Evolutionary conservation across 2,329 filamentous ascomycete species (phyloP).

Genomic region (Podosphaera xanthii): DNA sequence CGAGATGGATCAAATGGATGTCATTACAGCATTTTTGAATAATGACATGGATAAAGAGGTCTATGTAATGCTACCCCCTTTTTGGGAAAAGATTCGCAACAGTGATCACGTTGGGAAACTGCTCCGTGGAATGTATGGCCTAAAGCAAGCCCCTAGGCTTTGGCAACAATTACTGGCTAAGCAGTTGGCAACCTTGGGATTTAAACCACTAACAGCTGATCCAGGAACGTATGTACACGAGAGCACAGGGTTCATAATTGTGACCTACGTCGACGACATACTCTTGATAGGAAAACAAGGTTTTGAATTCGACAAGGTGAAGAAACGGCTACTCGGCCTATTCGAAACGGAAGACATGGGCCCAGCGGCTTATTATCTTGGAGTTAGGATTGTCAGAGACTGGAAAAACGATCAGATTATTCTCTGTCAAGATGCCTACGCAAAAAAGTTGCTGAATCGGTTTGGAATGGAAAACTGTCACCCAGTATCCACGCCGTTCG

Average conservation of each 20-base stretch:
- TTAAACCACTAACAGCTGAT: neutral
- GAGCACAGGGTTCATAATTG: neutral
- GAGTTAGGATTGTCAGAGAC: neutral
- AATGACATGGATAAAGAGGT: too few relatives aligned
- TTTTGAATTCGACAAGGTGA: neutral
- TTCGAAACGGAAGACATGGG: slow-evolving; percentile 1
- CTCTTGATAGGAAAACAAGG: slow-evolving; percentile 1
- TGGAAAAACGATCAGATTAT: neutral
- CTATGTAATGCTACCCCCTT: too few relatives aligned
- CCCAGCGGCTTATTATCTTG: neutral
- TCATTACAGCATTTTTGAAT: too few relatives aligned
- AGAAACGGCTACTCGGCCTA: neutral
- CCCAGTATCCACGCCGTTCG: neutral
- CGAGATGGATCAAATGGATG: too few relatives aligned
- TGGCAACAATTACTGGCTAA: neutral
- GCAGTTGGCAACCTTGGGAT: neutral
- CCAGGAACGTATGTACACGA: neutral
- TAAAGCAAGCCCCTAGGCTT: neutral
- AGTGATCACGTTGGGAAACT: too few relatives aligned
- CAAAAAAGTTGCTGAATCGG: neutral
- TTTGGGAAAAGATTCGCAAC: too few relatives aligned
- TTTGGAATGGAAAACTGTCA: neutral
- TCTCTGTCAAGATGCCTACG: neutral
- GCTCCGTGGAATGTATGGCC: neutral
- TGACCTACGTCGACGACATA: neutral